A percentile compares a stretch with the other conserved stretches of the same genome.
These are phyloP conservation scores for Roridomyces roridus DNA, from an alignment of 768 basidiomycete genomes.

Conservation along the genomic window DNA sequence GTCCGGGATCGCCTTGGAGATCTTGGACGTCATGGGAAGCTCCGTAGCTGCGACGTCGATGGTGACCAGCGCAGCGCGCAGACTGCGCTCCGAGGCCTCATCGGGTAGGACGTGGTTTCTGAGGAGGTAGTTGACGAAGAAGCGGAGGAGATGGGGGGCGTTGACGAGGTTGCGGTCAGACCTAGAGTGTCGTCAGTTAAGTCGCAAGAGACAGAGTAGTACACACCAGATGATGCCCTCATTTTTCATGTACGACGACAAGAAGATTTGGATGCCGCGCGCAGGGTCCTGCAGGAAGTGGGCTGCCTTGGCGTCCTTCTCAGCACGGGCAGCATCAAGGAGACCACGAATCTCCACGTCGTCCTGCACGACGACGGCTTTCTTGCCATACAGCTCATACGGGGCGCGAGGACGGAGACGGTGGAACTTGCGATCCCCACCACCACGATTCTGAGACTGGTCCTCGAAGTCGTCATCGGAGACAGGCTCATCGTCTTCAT, in stretches of 20 bases:
- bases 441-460: slow-evolving; percentile 13
- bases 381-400: slow-evolving; percentile 40
- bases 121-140: slow-evolving; percentile 51
- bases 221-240: slow-evolving; percentile 27
- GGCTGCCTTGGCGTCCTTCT: not conserved
- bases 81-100: not conserved
- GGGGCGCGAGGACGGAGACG: slow-evolving; percentile 42
- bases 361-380: slow-evolving; percentile 35
- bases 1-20: slow-evolving; percentile 2
- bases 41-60: slow-evolving; percentile 1
- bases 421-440: slow-evolving; percentile 21
- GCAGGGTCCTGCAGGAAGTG: not conserved
- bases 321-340: slow-evolving; percentile 25
- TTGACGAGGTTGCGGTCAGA: slow-evolving; percentile 46
- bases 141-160: slow-evolving; percentile 47
- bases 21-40: slow-evolving; percentile 5
- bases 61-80: not conserved
- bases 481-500: slow-evolving; percentile 31
- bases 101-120: slow-evolving; percentile 48
- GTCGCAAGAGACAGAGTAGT: too few species aligned
- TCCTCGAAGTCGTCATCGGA: slow-evolving; percentile 38
- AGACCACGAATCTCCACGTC: slow-evolving; percentile 45
- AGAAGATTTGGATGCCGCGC: not conserved
- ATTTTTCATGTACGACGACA: slow-evolving; percentile 26
- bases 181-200: too few species aligned